These are phyloP conservation scores for Fusarium sp. DNA, from an alignment of 2,329 filamentous ascomycete species.

Conservation along the genomic window DNA sequence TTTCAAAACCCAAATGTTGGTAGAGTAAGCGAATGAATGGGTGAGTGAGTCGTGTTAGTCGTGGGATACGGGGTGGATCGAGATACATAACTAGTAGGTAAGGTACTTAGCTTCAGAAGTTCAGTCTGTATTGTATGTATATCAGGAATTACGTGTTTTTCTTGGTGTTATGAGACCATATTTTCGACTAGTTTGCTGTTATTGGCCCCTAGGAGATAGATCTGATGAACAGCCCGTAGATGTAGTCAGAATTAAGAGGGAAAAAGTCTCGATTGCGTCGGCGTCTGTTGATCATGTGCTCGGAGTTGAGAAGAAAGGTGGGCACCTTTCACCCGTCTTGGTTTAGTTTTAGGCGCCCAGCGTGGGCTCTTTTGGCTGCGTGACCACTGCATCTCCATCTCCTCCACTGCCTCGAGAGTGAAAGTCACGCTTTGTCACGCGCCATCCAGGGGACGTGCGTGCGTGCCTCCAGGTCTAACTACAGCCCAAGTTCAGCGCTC, in stretches of 20 bases:
- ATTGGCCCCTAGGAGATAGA: neutral
- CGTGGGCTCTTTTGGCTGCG: conserved; percentile 28
- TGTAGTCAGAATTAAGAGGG: conserved; percentile 26
- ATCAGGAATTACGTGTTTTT: neutral
- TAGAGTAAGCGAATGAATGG: neutral
- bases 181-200: neutral
- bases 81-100: neutral
- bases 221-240: neutral
- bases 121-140: neutral
- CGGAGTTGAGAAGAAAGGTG: conserved; percentile 12
- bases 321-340: conserved; percentile 26
- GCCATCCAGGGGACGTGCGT: conserved; percentile 32
- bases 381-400: conserved; percentile 27
- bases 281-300: conserved; percentile 38
- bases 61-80: neutral
- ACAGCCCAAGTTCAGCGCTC: neutral
- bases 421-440: conserved; percentile 41
- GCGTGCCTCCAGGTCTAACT: conserved; percentile 24
- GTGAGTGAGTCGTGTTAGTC: neutral
- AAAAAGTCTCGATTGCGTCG: conserved; percentile 30
- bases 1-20: neutral
- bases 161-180: conserved; percentile 1
- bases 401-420: neutral
- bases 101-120: too few relatives aligned
- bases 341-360: neutral